These are phyloP conservation scores for Aspergillus calidoustus DNA, from an alignment of 2,329 filamentous ascomycete species.

Conservation along the genomic window DNA sequence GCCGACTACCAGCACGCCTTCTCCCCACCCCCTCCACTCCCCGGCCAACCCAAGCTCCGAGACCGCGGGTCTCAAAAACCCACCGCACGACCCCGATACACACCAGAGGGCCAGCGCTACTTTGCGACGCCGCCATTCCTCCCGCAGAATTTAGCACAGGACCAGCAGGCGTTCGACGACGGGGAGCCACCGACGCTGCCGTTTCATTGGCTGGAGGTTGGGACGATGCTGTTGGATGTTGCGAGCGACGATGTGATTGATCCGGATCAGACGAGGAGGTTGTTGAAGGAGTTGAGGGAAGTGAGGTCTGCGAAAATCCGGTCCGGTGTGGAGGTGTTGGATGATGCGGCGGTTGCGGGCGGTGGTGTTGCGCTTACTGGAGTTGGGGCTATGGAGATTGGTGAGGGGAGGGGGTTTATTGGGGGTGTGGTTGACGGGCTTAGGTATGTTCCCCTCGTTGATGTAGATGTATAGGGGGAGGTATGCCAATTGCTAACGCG, in stretches of 20 bases:
- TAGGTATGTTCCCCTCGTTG: slow-evolving; percentile 46
- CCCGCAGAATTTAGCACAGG: slow-evolving; percentile 71
- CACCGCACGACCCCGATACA: slow-evolving; percentile 36
- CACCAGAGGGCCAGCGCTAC: slow-evolving; percentile 46
- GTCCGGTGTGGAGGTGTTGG: slow-evolving; percentile 71
- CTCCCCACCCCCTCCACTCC: slow-evolving; percentile 74
- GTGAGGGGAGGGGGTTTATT: slow-evolving; percentile 83
- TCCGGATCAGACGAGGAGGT: slow-evolving; percentile 72
- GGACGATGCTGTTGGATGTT: slow-evolving; percentile 82
- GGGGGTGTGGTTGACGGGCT: slow-evolving; percentile 85
- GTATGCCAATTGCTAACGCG: slow-evolving; percentile 7
- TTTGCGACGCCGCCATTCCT: slow-evolving; percentile 74
- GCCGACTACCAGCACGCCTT: slow-evolving; percentile 68
- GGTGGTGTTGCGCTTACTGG: slow-evolving; percentile 77
- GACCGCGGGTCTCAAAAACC: slow-evolving; percentile 29
- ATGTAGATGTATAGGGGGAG: background rate
- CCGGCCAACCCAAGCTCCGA: slow-evolving; percentile 44
- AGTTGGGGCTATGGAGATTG: slow-evolving; percentile 90
- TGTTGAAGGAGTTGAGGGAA: slow-evolving; percentile 82
- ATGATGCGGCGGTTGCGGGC: slow-evolving; percentile 54
- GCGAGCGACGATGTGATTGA: slow-evolving; percentile 81
- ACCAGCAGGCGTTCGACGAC: slow-evolving; percentile 58
- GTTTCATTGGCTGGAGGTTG: slow-evolving; percentile 94
- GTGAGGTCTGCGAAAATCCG: slow-evolving; percentile 88
- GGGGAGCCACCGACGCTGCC: slow-evolving; percentile 60